Evolutionary conservation across 768 basidiomycete genomes (phyloP).

Genomic region (Boletus huronensis): DNA sequence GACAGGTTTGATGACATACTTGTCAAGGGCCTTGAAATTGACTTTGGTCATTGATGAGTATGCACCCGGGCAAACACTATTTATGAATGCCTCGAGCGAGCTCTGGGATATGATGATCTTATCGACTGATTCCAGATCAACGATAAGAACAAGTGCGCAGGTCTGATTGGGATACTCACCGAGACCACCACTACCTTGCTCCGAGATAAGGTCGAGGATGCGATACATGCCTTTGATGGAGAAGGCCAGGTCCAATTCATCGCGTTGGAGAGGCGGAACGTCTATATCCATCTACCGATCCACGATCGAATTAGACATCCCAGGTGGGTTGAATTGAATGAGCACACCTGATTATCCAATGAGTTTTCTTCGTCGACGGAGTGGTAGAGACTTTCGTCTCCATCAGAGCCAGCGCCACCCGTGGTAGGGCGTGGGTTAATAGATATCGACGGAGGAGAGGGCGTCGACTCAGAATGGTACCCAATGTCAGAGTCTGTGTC

Average conservation of each 20-base stretch:
- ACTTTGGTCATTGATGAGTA: conserved; percentile 54
- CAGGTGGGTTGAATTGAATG: background rate
- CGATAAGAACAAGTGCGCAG: background rate
- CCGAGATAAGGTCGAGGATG: conserved; percentile 51
- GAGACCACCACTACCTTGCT: conserved; percentile 48
- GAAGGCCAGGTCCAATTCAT: conserved; percentile 21
- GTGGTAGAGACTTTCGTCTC: conserved; percentile 13
- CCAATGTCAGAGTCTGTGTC: conserved; percentile 1
- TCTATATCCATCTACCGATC: conserved; percentile 21
- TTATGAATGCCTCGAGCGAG: conserved; percentile 46
- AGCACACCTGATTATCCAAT: conserved; percentile 10
- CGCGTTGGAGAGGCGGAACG: background rate
- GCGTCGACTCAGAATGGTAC: conserved; percentile 2
- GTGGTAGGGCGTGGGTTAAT: background rate
- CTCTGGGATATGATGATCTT: conserved; percentile 60
- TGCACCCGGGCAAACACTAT: conserved; percentile 46
- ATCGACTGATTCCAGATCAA: conserved; percentile 41
- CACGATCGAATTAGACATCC: background rate
- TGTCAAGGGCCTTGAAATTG: conserved; percentile 52
- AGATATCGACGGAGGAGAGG: background rate
- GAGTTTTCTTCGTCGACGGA: conserved; percentile 9
- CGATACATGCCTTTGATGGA: conserved; percentile 48
- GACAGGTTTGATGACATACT: conserved; percentile 37
- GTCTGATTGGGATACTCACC: conserved; percentile 32
- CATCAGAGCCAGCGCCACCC: conserved; percentile 1